Evolutionary conservation across 2,329 filamentous ascomycete genomes (phyloP), one percentile per base, ranked within the genome.

Genomic region (Cercospora sp.): DNA sequence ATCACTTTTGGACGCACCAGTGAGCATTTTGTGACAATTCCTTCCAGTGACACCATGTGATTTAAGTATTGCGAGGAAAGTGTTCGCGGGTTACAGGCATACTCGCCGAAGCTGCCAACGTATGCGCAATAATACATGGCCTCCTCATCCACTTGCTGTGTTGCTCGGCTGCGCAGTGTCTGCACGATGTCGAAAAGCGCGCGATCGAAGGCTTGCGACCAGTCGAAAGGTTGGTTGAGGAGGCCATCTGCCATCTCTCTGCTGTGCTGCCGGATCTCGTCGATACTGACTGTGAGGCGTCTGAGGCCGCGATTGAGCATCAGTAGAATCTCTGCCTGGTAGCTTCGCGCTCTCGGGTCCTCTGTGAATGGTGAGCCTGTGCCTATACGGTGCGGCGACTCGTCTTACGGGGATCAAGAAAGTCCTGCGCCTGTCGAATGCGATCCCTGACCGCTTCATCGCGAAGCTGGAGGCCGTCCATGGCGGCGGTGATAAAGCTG

Each of bases 1-100:
- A 98, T 90, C n/a, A 99, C 89, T 82, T 99, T 99, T 10, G 95
- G 95, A 66, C 96, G 88, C 71, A 99, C 97, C 21, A 99, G 85
- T 26, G 94, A 97, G 81, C 93, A 97, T 80, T 95, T 91, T 40
- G 95, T 99, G 51, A 99, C 95, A 75, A 99, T 99, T 58, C 95
- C 95, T 81, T 99, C 95, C 62, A 99, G 86, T 3, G 94, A 97
- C 13, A 99, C 92, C 94, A 99, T 97, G 77, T 92, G 90, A 80
- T 99, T 99, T 66, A 99, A 87, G 76, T 97, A 92, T 49, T 89
- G 86, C 2, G 94, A 97, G 61, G 92, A 92, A 32, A 99, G 83
- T 0, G 95, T 98, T 73, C 95, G 89, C 49, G 95, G 95, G 77
- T 97, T 99, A 86, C 94, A 97, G 12, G 94, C 87, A 79, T 92